Percentiles rank a stretch among this genome's conserved stretches.
These are phyloP conservation scores for Fragaria iinumae DNA, from an alignment of 306 rosid species.

Conservation along the genomic window DNA sequence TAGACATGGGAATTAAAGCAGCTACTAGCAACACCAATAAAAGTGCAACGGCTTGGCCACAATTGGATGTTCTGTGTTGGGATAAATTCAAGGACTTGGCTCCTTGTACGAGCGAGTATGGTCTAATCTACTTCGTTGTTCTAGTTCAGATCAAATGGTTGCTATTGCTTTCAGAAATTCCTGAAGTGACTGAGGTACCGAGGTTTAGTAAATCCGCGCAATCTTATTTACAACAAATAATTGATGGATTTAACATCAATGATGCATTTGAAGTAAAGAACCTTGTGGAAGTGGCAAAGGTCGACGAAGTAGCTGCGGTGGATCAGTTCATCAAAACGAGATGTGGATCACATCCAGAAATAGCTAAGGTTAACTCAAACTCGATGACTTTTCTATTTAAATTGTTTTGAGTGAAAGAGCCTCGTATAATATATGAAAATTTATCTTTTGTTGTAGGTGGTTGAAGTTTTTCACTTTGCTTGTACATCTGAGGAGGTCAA, in stretches of 20 bases:
- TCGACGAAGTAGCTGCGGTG: slow-evolving; percentile 78
- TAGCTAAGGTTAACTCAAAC: slow-evolving; percentile 35
- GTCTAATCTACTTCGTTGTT: neutral
- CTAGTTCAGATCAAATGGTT: slow-evolving; percentile 54
- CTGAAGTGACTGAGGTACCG: slow-evolving; percentile 65
- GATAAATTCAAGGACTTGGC: neutral
- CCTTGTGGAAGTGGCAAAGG: slow-evolving; percentile 59
- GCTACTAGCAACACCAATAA: slow-evolving; percentile 27
- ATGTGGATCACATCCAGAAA: slow-evolving; percentile 62
- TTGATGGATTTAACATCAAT: slow-evolving; percentile 44
- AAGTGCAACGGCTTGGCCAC: neutral
- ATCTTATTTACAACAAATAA: slow-evolving; percentile 49
- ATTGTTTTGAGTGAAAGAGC: neutral
- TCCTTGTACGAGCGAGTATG: neutral
- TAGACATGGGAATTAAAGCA: slow-evolving; percentile 20
- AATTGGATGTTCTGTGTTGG: neutral
- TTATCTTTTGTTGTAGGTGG: slow-evolving; percentile 48
- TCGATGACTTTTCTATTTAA: no score
- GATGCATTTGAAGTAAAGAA: slow-evolving; percentile 73
- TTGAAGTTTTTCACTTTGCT: slow-evolving; percentile 80
- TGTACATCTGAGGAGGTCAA: slow-evolving; percentile 89
- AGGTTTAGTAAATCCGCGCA: slow-evolving; percentile 55
- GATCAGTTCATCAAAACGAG: slow-evolving; percentile 80
- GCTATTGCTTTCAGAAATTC: slow-evolving; percentile 61
- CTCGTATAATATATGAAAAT: neutral